Base-by-base conservation (phyloP, 2,329 filamentous ascomycete species). In the Colletotrichum brevisporum region DNA sequence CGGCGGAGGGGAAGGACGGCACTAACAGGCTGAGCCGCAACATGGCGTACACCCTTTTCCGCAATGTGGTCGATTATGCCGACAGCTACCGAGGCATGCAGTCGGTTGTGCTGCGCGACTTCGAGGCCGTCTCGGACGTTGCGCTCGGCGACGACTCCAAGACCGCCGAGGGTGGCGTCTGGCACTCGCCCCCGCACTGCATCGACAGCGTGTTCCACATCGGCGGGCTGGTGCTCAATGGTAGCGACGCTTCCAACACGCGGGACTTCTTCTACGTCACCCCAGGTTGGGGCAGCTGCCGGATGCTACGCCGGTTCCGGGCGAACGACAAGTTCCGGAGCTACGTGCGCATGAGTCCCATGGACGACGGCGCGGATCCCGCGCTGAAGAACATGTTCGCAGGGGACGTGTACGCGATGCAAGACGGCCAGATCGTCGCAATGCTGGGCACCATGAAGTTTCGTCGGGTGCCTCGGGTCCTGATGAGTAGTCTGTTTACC, bases 111-210 rank as follows among this genome's bases (percentile, higher is more conserved):
- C 5, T 63, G 2, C 69, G 74, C 39, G 74, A 71, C 71, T 21
- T 63, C 16, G 71, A 74, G 55, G 72, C 31, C 24, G 68, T 70
- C 31, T 71, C 71, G 1, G 74, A 76, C 50, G 72, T 75, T 39
- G 9, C n/a, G 3, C 41, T 63, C 15, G 43, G 43, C 13, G n/a
- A 16, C 43, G 43, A 47, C 15, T 16, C 43, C 15, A 16, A 47
- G 5, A 16, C 3, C 3, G 18, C 60, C 1, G 60, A 26, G 27
- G 18, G 16, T 24, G 58, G 58, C 39, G 15, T n/a, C 16, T 63
- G 60, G 60, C 51, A 55, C 26, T 31, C 51, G 26, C 60, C 60
- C 0, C 60, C 60, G 2, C 51, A 63, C 51, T 63, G 51, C 36
- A 63, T 55, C 39, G 60, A 63, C 51, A 63, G 60, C 27, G 8